Evolutionary conservation across 495 filamentous ascomycete species (phyloP), one percentile per base, ranked within the genome.

Genomic region (Oidiodendron maius): DNA sequence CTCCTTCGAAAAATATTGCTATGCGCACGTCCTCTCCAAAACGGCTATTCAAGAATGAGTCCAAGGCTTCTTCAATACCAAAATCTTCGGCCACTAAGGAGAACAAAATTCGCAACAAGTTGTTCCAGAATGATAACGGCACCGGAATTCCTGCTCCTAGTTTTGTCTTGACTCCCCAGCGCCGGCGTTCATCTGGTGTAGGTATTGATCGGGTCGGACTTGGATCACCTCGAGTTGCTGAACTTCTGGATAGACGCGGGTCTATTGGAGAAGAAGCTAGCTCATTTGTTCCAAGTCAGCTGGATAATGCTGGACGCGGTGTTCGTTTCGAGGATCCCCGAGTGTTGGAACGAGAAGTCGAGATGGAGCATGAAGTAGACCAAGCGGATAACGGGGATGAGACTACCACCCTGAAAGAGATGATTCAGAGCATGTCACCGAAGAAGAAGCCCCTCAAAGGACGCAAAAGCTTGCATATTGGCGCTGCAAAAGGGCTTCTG

Each of bases 381-480:
- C 72, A 83, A 46, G 73, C 73, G 46, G 81, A 83, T 48, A 80
- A 80, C 60, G 73, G 72, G 22, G 84, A 86, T 47, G 68, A 68
- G 1, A 85, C 82, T 1, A 61, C 77, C 23, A 86, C 71, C 50
- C 60, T 91, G 38, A 86, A 77, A 60, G 82, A 86, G 48, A 83
- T 86, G 80, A 91, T 91, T 34, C 76, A 83, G 46, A 84, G 78
- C 40, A 70, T 91, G 37, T 87, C 80, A 4, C 86, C 86, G 2
- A 89, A 88, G 69, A 88, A 89, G 62, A 79, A 74, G 46, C 72
- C 71, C 21, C 44, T 87, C 1, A 78, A 76, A 20, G 77, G 76
- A 17, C 82, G 86, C 17, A 91, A 91, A 63, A 91, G 86, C 59
- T 67, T 91, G 22, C 80, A 83, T 57, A 79, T 86, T 15, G 86